Percentiles rank a stretch among this genome's conserved stretches.
Conservation (phyloP, 352 stramenopile species). For the Halophytophthora batemanensis region DNA sequence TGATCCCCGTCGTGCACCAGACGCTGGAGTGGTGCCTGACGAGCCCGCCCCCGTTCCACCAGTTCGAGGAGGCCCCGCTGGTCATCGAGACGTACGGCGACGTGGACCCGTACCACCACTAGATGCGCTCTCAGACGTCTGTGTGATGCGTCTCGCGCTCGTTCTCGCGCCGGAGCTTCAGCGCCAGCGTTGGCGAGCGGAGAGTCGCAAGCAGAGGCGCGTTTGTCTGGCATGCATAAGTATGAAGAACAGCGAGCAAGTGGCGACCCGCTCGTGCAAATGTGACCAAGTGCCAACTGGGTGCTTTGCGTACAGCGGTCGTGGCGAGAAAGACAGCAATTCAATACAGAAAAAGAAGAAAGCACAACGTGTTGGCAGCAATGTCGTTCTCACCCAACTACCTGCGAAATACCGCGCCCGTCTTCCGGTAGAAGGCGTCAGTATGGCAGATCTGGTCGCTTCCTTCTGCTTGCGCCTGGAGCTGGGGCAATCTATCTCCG, state of each 20-base stretch:
- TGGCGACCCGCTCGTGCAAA: background rate
- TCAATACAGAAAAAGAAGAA: constrained; percentile 1
- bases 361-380: too few species aligned
- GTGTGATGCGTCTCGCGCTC: background rate
- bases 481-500: constrained; percentile 40
- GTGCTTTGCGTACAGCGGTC: too few species aligned
- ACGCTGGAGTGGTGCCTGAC: constrained; percentile 84
- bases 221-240: constrained; percentile 27
- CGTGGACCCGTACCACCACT: constrained; percentile 79
- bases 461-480: too few species aligned
- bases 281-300: too few species aligned
- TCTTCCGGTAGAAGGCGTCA: too few species aligned
- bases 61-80: constrained; percentile 87
- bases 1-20: constrained; percentile 79
- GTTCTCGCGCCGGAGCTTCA: constrained; percentile 4
- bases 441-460: too few species aligned
- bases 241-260: constrained; percentile 17
- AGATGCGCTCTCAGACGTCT: constrained; percentile 23
- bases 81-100: constrained; percentile 87
- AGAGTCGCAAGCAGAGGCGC: too few species aligned
- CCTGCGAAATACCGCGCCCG: too few species aligned
- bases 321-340: background rate
- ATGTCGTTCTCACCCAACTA: too few species aligned
- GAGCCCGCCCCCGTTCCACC: constrained; percentile 83
- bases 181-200: too few species aligned